These are phyloP conservation scores for Linum usitatissimum DNA, from an alignment of 345 rosid species.

Conservation along the genomic window DNA sequence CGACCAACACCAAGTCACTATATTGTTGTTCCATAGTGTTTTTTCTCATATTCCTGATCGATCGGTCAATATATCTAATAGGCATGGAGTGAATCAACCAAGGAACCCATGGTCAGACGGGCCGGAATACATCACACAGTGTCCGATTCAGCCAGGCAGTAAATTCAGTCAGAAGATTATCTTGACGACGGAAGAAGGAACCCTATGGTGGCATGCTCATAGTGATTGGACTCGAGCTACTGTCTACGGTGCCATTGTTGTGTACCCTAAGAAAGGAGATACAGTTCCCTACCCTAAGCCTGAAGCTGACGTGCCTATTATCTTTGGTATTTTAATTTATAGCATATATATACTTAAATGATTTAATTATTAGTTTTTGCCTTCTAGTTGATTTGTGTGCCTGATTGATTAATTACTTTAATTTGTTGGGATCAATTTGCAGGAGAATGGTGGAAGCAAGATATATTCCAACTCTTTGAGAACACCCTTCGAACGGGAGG, in stretches of 20 bases:
- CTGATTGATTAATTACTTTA: no score
- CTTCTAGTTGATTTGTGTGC: no score
- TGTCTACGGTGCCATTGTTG: slow-evolving; percentile 6
- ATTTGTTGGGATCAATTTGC: not conserved
- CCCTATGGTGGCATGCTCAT: slow-evolving; percentile 10
- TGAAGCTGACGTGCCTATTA: not conserved
- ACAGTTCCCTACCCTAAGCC: slow-evolving; percentile 4
- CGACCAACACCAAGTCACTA: no score
- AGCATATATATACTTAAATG: not conserved
- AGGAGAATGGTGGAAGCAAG: slow-evolving; percentile 4
- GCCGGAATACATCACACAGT: slow-evolving; percentile 3
- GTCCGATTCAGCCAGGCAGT: not conserved
- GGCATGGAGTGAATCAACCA: slow-evolving; percentile 3
- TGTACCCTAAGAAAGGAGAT: not conserved
- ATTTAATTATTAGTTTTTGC: no score
- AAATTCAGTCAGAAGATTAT: not conserved
- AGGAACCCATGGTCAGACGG: slow-evolving; percentile 4
- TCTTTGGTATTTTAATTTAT: not conserved
- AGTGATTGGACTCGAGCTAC: slow-evolving; percentile 5
- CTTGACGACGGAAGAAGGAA: slow-evolving; percentile 2
- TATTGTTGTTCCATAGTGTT: no score
- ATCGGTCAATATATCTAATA: not conserved
- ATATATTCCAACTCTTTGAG: not conserved
- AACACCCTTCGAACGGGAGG: not conserved
- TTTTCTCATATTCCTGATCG: not conserved